Evolutionary conservation across 305 asterid species (phyloP), one percentile per base, ranked within the genome.

Genomic region (Fraxinus platypoda): DNA sequence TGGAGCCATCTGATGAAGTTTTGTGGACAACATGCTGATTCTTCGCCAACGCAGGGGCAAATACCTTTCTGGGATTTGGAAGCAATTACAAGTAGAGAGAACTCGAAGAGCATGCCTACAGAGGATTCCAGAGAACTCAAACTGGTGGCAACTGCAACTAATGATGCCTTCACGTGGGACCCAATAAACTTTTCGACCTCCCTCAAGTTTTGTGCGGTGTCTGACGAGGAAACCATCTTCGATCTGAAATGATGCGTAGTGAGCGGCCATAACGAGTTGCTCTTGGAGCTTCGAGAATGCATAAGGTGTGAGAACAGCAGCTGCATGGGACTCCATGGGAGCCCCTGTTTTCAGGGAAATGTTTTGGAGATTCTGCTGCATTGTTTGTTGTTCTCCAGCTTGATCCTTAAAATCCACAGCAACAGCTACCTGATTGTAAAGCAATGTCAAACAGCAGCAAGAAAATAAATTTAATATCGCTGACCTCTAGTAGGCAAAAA

Each of bases 261-360:
- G 98, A 37, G 98, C 98, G 7, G 99, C 98, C 89, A 92, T 83
- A 54, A 96, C 92, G 0, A 96, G 94, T 79, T 96, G 98, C 83
- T 96, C 99, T 87, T 96, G 99, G 87, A 96, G 97, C 90, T 90
- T 96, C 2, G 97, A 89, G 82, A 96, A 96, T 13, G 99, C 98
- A n/a, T 87, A 92, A 8, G 98, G 99, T 12, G 98, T 96, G 23
- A 96, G 93, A 75, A 96, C 91, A 6, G 97, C 80, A 59, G 99
- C 97, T 2, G 98, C 98, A n/a, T 94, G 98, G 35, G 99, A 95
- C 87, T 96, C 98, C 99, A 94, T 96, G n/a, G 99, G 98, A 2
- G 98, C 97, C 30, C 98, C 98, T 3, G 99, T 96, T 91, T 94
- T 96, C 59, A 96, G 89, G 93, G 92, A 92, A 19, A 96, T 91